Evolutionary conservation across 1,284 basidiomycete species (phyloP), one percentile per base, ranked within the genome.

Genomic region (Moesziomyces sp.): DNA sequence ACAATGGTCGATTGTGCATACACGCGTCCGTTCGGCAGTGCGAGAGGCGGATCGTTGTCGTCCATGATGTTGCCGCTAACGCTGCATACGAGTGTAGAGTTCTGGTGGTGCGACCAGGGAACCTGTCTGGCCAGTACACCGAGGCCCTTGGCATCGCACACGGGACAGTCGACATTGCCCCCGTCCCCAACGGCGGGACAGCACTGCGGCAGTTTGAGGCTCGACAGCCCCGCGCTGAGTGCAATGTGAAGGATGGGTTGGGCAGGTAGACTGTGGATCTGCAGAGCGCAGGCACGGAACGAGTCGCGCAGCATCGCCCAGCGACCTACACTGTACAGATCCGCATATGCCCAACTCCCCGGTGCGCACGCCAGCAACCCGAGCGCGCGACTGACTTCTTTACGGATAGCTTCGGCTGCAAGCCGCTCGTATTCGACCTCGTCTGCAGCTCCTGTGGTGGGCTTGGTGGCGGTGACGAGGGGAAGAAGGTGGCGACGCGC

Each of bases 11-110:
- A 74, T 19, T 52, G 88, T 19, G 94, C 96, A 84, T 99, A 99
- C 19, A 98, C 94, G 74, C 92, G 88, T 4, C 95, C 96, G 71
- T 93, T 91, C 0, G 93, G 92, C 80, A 98, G 92, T n/a, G 89
- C 91, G 89, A 94, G 88, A 1, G 93, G 93, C 86, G 90, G 91
- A 79, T 95, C 96, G 82, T 94, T 90, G 70, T 90, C 94, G 78
- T 97, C 91, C 91, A 98, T 97, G 64, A 98, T 93, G 83, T 90
- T 91, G 24, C 96, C 95, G 59, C 88, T 93, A 74, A 97, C 88
- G 46, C 89, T 86, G 83, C 97, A 99, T 13, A 99, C 94, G 59
- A 99, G 92, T 0, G 93, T 95, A 48, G 94, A 97, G 82, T 96
- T 97, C 51, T 91, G 90, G 83, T 97, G 94, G 85, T 98, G 95